Evolutionary conservation across 1,139 yeast species (phyloP).

Genomic region (Kodamaea arcana): DNA sequence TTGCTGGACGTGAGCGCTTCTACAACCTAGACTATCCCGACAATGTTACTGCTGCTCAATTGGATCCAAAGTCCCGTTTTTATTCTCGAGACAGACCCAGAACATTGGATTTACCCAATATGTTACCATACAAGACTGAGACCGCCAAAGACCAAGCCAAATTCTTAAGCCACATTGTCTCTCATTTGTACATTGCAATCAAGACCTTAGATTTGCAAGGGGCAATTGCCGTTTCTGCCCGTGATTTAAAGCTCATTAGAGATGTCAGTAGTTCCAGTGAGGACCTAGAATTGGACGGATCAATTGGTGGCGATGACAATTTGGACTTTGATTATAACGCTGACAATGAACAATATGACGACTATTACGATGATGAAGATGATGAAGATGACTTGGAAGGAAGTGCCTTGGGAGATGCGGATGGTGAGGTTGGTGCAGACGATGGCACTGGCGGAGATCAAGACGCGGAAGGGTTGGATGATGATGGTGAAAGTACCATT

Average conservation of each 20-base stretch:
- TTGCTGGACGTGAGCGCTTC: conserved; percentile 31
- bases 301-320: conserved; percentile 15
- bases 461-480: conserved; percentile 32
- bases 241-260: conserved; percentile 46
- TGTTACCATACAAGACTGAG: conserved; percentile 78
- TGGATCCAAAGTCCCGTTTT: conserved; percentile 53
- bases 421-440: conserved; percentile 36
- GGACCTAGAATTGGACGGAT: conserved; percentile 1
- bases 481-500: conserved; percentile 32
- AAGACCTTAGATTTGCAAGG: conserved; percentile 77
- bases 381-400: conserved; percentile 39
- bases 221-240: conserved; percentile 60
- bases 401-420: conserved; percentile 18
- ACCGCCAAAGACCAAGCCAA: conserved; percentile 63
- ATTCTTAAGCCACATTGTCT: conserved; percentile 73
- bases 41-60: conserved; percentile 33
- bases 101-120: conserved; percentile 54
- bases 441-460: conserved; percentile 26
- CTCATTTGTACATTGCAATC: conserved; percentile 76
- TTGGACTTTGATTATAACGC: conserved; percentile 10
- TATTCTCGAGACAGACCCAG: conserved; percentile 50
- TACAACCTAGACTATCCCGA: conserved; percentile 62
- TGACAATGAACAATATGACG: conserved; percentile 20
- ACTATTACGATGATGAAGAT: conserved; percentile 33
- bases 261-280: conserved; percentile 4